Percentiles rank a stretch among this genome's conserved stretches.
Evolutionary conservation across 1,284 basidiomycete genomes (phyloP).

Genomic region (Rhodotorula mucilaginosa): DNA sequence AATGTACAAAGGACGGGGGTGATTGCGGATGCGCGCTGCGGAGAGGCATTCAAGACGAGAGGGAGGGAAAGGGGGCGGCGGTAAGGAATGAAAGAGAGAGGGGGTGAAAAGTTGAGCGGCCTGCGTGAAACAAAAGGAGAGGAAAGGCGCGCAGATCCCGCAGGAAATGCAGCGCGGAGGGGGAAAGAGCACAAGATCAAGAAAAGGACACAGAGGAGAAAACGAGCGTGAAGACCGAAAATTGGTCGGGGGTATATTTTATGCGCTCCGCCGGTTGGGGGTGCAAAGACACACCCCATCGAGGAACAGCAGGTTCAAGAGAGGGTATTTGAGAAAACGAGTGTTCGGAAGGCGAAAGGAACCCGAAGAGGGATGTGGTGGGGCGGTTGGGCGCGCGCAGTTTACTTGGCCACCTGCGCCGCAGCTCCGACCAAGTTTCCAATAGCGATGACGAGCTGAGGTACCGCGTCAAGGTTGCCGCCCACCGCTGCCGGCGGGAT

Average conservation of each 20-base stretch:
- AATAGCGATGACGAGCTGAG: slow-evolving; percentile 35
- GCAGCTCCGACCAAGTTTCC: slow-evolving; percentile 36
- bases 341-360: not conserved
- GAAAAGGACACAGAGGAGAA: too few species aligned
- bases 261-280: not conserved
- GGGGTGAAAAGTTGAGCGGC: not conserved
- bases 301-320: not conserved
- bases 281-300: not conserved
- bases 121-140: not conserved
- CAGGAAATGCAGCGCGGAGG: not conserved
- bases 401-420: slow-evolving; percentile 12
- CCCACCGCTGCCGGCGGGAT: slow-evolving; percentile 19
- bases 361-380: too few species aligned
- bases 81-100: not conserved
- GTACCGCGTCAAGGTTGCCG: slow-evolving; percentile 36
- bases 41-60: too few species aligned
- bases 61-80: not conserved
- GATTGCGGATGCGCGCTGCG: slow-evolving; percentile 2
- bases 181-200: not conserved
- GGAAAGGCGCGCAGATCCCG: not conserved
- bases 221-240: not conserved
- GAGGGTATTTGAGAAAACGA: not conserved
- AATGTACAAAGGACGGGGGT: not conserved
- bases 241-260: too few species aligned
- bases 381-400: too few species aligned